Percentiles rank a stretch among this genome's conserved stretches.
These are phyloP conservation scores for Coprinellus aureogranulatus DNA, from an alignment of 768 basidiomycete genomes.

Conservation along the genomic window DNA sequence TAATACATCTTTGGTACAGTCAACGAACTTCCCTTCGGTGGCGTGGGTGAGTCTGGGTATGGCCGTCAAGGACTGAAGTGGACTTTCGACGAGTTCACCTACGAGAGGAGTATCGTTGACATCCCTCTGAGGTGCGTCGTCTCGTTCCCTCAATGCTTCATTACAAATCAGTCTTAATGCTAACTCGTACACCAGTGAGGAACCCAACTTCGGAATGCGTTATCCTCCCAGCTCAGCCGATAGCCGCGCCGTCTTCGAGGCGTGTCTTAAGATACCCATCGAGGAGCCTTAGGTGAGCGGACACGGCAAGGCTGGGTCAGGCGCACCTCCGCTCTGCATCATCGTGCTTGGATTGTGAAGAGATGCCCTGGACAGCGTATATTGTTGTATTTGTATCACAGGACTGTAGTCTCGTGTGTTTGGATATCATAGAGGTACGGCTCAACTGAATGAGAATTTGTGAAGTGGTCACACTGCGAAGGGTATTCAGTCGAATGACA, in stretches of 20 bases:
- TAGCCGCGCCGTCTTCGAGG: constrained; percentile 29
- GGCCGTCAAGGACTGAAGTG: constrained; percentile 52
- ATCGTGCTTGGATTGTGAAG: too few relatives aligned
- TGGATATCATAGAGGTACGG: too few relatives aligned
- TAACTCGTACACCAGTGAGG: constrained; percentile 29
- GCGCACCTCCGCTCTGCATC: too few relatives aligned
- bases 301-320: too few relatives aligned
- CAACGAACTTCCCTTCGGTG: constrained; percentile 29
- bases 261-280: constrained; percentile 8
- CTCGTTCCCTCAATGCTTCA: too few relatives aligned
- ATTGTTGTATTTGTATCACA: too few relatives aligned
- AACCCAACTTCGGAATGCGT: constrained; percentile 36
- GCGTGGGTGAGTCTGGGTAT: constrained; percentile 61
- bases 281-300: not conserved
- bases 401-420: too few relatives aligned
- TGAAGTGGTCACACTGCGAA: too few relatives aligned
- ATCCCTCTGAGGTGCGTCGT: constrained; percentile 53
- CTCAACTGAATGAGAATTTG: too few relatives aligned
- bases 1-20: constrained; percentile 15
- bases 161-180: not conserved
- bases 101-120: constrained; percentile 46
- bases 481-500: too few relatives aligned
- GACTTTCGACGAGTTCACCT: constrained; percentile 55
- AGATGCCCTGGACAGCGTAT: too few relatives aligned
- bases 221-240: constrained; percentile 55